phyloP scores from a whole-genome alignment of 352 stramenopile species.

The Globisporangium perplexum region DNA sequence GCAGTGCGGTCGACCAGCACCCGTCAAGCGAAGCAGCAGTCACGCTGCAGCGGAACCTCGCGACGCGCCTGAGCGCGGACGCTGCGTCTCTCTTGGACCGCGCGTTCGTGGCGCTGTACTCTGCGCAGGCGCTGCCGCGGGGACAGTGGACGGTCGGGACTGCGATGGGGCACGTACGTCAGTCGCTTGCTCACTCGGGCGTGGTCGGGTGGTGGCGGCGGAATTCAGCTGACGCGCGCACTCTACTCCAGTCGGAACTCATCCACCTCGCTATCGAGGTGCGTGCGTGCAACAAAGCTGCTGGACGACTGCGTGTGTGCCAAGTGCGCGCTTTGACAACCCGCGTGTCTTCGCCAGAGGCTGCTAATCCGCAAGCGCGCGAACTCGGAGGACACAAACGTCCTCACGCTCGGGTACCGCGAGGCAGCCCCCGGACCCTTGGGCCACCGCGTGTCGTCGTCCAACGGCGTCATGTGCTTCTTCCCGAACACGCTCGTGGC shows the following conservation, averaged over 20 bases:
- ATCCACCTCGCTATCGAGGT: constrained; percentile 45
- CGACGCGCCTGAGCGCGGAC: constrained; percentile 10
- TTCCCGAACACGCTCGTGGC: constrained; percentile 72
- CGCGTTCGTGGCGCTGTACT: constrained; percentile 26
- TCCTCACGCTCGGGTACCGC: constrained; percentile 67
- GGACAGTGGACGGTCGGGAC: constrained; percentile 26
- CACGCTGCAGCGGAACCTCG: constrained; percentile 11
- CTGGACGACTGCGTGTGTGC: not conserved
- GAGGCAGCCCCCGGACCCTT: constrained; percentile 30
- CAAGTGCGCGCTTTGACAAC: not conserved
- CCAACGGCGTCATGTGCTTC: constrained; percentile 62
- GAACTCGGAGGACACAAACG: constrained; percentile 44
- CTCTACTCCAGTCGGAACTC: constrained; percentile 26
- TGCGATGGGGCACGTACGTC: constrained; percentile 27
- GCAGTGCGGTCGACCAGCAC: constrained; percentile 16
- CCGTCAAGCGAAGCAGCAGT: constrained; percentile 1
- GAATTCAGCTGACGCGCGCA: not conserved
- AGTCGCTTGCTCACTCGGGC: not conserved
- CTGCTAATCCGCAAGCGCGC: constrained; percentile 34
- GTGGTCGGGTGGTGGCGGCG: not conserved
- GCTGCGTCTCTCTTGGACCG: constrained; percentile 27
- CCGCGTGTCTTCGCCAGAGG: constrained; percentile 9
- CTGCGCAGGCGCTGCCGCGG: constrained; percentile 17
- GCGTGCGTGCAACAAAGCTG: not conserved
- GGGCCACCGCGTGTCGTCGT: constrained; percentile 47